Evolutionary conservation across 2,329 filamentous ascomycete genomes (phyloP).

Genomic region (Clonostachys solani): DNA sequence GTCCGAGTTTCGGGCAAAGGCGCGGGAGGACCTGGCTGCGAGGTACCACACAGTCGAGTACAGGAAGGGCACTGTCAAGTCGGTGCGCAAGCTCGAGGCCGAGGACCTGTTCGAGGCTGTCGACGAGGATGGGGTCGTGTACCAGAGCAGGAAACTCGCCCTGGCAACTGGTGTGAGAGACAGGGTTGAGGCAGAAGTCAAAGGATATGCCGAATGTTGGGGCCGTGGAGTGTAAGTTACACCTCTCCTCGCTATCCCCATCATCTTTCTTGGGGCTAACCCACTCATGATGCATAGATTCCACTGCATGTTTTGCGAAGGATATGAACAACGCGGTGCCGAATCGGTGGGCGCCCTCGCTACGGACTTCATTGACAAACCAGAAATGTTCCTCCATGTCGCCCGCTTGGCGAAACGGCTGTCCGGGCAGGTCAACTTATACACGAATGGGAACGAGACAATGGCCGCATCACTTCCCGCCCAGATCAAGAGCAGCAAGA

Average conservation of each 20-base stretch:
- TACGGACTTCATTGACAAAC: constrained; percentile 21
- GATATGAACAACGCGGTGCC: constrained; percentile 50
- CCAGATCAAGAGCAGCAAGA: constrained; percentile 21
- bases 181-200: constrained; percentile 38
- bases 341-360: constrained; percentile 41
- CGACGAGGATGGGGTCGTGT: constrained; percentile 35
- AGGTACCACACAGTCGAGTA: constrained; percentile 28
- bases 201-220: constrained; percentile 53
- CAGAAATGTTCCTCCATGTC: constrained; percentile 28
- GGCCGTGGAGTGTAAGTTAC: constrained; percentile 40
- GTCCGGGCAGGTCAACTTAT: constrained; percentile 38
- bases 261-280: not conserved
- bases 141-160: constrained; percentile 46
- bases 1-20: constrained; percentile 24
- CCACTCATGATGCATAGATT: constrained; percentile 25
- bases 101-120: constrained; percentile 25
- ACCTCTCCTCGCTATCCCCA: not conserved
- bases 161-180: constrained; percentile 51
- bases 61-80: constrained; percentile 15
- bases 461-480: constrained; percentile 20
- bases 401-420: constrained; percentile 38
- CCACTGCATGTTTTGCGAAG: constrained; percentile 57
- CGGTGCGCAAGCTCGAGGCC: constrained; percentile 17
- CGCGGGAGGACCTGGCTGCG: constrained; percentile 20
- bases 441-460: constrained; percentile 38